A percentile compares a stretch with the other conserved stretches of the same genome.
Evolutionary conservation across 2,329 filamentous ascomycete species (phyloP).

Genomic region (Orbilia blumenaviensis): DNA sequence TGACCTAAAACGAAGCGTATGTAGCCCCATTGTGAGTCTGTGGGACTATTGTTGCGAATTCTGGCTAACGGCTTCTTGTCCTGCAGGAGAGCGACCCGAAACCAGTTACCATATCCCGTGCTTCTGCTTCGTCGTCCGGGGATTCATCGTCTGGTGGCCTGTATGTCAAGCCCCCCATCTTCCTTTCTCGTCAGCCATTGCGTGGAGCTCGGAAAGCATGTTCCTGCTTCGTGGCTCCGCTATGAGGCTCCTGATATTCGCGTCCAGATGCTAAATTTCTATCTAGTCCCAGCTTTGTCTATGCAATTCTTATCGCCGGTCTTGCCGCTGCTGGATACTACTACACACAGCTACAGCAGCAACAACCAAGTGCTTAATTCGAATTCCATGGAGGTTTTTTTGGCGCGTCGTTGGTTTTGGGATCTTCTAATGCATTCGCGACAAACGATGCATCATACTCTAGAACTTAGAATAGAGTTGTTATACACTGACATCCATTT

Average conservation of each 20-base stretch:
- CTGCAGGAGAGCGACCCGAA: slow-evolving; percentile 38
- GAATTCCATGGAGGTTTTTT: neutral
- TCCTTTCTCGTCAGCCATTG: neutral
- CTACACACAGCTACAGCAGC: slow-evolving; percentile 47
- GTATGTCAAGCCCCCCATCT: slow-evolving; percentile 12
- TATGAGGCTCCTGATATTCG: neutral
- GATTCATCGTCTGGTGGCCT: slow-evolving; percentile 38
- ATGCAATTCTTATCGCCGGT: slow-evolving; percentile 28
- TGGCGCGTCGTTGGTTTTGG: neutral
- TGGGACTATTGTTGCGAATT: neutral
- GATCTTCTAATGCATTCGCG: neutral
- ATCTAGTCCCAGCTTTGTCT: slow-evolving; percentile 41
- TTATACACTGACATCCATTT: slow-evolving; percentile 15
- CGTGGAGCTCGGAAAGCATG: neutral
- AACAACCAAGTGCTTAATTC: slow-evolving; percentile 34
- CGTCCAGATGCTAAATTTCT: slow-evolving; percentile 5
- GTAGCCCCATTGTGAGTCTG: slow-evolving; percentile 58
- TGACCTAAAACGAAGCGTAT: slow-evolving; percentile 80
- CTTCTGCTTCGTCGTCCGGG: neutral
- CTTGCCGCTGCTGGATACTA: slow-evolving; percentile 47
- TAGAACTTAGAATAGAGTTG: slow-evolving; percentile 18
- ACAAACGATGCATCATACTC: neutral
- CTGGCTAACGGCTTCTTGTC: neutral
- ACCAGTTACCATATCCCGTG: neutral
- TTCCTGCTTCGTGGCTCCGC: neutral